A percentile compares a stretch with the other conserved stretches of the same genome.
Conservation (phyloP, 2,329 filamentous ascomycete genomes). For the Colletotrichum plurivorum region DNA sequence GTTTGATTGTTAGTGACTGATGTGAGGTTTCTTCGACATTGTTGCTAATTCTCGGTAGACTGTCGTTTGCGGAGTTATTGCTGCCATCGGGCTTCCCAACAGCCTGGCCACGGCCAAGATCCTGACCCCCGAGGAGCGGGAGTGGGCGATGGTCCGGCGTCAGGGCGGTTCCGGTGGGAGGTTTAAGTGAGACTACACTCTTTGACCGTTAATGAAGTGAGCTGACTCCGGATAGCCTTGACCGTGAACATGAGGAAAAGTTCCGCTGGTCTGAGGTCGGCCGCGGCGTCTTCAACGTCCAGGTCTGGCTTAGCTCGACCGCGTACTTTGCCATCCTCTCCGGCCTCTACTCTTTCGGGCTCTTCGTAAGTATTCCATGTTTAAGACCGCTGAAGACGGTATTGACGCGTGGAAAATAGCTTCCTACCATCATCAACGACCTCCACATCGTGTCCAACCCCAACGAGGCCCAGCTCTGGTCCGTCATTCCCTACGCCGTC, state of each 20-base stretch:
- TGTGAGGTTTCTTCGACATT: not conserved
- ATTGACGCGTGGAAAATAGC: constrained; percentile 48
- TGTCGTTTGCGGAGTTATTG: constrained; percentile 64
- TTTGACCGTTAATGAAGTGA: too few relatives aligned
- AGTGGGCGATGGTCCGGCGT: constrained; percentile 62
- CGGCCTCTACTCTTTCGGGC: constrained; percentile 73
- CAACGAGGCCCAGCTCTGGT: constrained; percentile 73
- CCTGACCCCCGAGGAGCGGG: constrained; percentile 65
- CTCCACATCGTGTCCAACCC: constrained; percentile 66
- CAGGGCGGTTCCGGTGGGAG: constrained; percentile 52
- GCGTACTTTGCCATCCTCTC: constrained; percentile 73
- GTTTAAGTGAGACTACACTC: constrained; percentile 44
- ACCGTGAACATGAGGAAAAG: constrained; percentile 56
- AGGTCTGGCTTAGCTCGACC: constrained; percentile 74
- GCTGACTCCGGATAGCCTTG: constrained; percentile 17
- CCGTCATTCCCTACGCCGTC: constrained; percentile 74
- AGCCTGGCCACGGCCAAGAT: constrained; percentile 67
- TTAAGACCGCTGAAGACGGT: not conserved
- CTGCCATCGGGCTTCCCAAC: constrained; percentile 70
- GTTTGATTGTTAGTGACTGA: constrained; percentile 59
- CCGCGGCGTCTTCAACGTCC: constrained; percentile 71
- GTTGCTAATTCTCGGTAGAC: constrained; percentile 57
- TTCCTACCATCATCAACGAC: constrained; percentile 76
- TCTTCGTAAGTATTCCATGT: constrained; percentile 64
- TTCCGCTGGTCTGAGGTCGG: constrained; percentile 74